Percentiles rank a stretch among this genome's conserved stretches.
phyloP scores from a whole-genome alignment of 1,284 basidiomycete genomes.

The Heliocybe sulcata region DNA sequence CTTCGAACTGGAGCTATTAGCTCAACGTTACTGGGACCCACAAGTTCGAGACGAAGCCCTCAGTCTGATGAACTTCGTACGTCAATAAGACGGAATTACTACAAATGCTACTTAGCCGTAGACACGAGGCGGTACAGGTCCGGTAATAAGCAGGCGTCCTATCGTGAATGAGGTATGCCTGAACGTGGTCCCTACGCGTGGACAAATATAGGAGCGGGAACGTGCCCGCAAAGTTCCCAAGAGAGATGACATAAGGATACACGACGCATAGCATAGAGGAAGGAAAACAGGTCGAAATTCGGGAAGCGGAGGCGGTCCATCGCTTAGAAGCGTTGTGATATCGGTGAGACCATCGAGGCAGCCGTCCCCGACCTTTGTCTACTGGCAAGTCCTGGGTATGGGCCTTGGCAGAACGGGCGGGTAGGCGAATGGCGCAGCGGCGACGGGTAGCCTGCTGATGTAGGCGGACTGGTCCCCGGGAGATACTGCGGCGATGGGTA shows the following conservation, averaged over 20 bases:
- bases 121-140: not conserved
- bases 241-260: not conserved
- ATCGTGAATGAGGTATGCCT: not conserved
- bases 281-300: too few relatives aligned
- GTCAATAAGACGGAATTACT: not conserved
- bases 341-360: not conserved
- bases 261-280: not conserved
- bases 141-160: not conserved
- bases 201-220: not conserved
- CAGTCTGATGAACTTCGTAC: slow-evolving; percentile 36
- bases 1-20: slow-evolving; percentile 62
- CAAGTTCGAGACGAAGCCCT: slow-evolving; percentile 50
- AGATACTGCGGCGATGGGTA: not conserved
- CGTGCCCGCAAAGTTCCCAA: not conserved
- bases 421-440: not conserved
- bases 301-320: not conserved
- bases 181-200: not conserved
- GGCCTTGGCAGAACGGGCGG: not conserved
- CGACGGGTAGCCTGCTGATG: not conserved
- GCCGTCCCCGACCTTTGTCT: not conserved
- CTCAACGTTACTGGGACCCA: slow-evolving; percentile 51
- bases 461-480: not conserved
- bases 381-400: not conserved
- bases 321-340: not conserved
- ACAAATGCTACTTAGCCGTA: not conserved